phyloP scores from a whole-genome alignment of 208 protist species.

The Trypanosoma conorhini region DNA sequence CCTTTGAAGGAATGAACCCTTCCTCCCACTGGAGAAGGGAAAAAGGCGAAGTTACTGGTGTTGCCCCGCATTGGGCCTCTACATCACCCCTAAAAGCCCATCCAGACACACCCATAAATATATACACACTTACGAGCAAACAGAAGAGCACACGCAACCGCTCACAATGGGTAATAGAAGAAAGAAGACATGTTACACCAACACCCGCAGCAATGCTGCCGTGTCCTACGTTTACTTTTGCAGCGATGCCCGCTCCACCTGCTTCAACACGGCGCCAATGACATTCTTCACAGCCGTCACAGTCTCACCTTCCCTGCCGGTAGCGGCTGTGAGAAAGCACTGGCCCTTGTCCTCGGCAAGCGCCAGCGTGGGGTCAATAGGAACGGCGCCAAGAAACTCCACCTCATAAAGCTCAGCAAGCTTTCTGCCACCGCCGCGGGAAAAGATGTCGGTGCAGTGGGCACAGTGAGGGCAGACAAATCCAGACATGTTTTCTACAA shows the following conservation, averaged over 20 bases:
- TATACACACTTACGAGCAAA: not conserved
- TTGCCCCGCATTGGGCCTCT: not conserved
- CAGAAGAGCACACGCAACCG: not conserved
- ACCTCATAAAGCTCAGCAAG: slow-evolving; percentile 81
- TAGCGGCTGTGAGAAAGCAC: slow-evolving; percentile 41
- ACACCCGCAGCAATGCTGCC: not conserved
- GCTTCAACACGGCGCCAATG: slow-evolving; percentile 53
- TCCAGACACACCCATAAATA: not conserved
- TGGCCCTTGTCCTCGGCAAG: slow-evolving; percentile 74
- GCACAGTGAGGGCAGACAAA: slow-evolving; percentile 93
- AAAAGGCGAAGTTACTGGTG: not conserved
- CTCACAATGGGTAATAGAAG: not conserved
- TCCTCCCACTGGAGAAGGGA: not conserved
- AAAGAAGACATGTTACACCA: not conserved
- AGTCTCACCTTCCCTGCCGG: slow-evolving; percentile 25
- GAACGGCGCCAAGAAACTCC: slow-evolving; percentile 78
- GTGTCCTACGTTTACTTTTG: slow-evolving; percentile 6
- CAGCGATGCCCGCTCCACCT: slow-evolving; percentile 51
- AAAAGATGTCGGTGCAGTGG: slow-evolving; percentile 90
- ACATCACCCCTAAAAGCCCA: too few species aligned
- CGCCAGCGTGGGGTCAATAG: slow-evolving; percentile 77
- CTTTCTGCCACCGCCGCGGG: slow-evolving; percentile 71
- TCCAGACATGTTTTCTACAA: slow-evolving; percentile 95
- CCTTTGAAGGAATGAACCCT: not conserved
- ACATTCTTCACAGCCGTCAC: slow-evolving; percentile 51